Conservation (phyloP, 75 land plant genomes). For the Picea glauca region DNA sequence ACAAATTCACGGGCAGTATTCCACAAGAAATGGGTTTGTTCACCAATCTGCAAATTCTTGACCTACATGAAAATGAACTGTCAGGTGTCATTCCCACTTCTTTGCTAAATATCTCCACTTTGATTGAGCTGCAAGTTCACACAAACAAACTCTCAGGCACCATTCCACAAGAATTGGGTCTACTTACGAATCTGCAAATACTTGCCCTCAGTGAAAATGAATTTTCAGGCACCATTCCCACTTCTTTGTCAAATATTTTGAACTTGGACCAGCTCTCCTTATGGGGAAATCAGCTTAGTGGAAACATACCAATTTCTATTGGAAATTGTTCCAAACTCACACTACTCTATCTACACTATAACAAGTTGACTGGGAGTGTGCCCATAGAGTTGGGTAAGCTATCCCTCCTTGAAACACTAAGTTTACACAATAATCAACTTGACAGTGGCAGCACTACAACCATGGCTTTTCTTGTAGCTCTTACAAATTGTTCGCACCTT, state of each 20-base stretch:
- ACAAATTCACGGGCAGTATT: slow-evolving; percentile 28
- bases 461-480: slow-evolving; percentile 6
- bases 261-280: too few relatives aligned
- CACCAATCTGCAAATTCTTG: neutral
- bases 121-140: slow-evolving; percentile 5
- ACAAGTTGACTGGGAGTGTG: slow-evolving; percentile 15
- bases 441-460: too few relatives aligned
- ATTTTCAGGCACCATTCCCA: slow-evolving; percentile 8
- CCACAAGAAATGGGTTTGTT: slow-evolving; percentile 24
- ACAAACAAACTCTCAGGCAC: slow-evolving; percentile 9
- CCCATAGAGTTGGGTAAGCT: slow-evolving; percentile 18
- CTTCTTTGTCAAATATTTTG: slow-evolving; percentile 12
- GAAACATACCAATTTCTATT: too few relatives aligned
- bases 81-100: slow-evolving; percentile 22
- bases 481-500: neutral
- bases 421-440: too few relatives aligned
- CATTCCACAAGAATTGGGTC: slow-evolving; percentile 14
- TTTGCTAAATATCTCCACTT: slow-evolving; percentile 6
- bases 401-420: neutral
- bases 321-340: too few relatives aligned
- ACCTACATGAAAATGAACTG: neutral
- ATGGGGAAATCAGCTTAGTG: too few relatives aligned
- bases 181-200: neutral
- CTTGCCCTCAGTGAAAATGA: slow-evolving; percentile 8
- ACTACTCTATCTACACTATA: too few relatives aligned